Conservation (phyloP, 2,329 filamentous ascomycete species). For the Fusarium hostae region DNA sequence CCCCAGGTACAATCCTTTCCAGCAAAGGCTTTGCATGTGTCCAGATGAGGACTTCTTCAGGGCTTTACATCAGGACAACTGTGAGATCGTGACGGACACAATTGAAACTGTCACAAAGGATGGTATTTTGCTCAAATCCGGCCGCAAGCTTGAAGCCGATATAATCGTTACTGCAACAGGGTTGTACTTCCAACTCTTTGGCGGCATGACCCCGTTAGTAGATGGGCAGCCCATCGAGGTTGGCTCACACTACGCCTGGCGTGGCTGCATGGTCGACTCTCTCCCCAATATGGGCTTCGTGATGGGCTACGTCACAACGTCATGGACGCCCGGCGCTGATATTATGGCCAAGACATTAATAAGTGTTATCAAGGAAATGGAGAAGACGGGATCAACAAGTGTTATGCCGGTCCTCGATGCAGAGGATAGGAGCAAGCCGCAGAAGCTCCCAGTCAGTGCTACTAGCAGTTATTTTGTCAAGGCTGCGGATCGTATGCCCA, state of each 20-base stretch:
- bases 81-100: slow-evolving; percentile 61
- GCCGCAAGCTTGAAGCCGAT: slow-evolving; percentile 67
- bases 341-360: slow-evolving; percentile 58
- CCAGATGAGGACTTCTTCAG: slow-evolving; percentile 68
- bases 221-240: slow-evolving; percentile 64
- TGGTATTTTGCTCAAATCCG: slow-evolving; percentile 60
- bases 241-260: slow-evolving; percentile 68
- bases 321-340: slow-evolving; percentile 76
- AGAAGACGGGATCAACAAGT: slow-evolving; percentile 55
- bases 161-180: slow-evolving; percentile 78
- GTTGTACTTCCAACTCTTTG: slow-evolving; percentile 67
- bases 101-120: slow-evolving; percentile 62
- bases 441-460: slow-evolving; percentile 42
- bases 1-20: slow-evolving; percentile 73
- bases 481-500: slow-evolving; percentile 51
- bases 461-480: slow-evolving; percentile 52
- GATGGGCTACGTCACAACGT: slow-evolving; percentile 72
- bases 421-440: slow-evolving; percentile 40
- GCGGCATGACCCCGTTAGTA: slow-evolving; percentile 62
- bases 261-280: slow-evolving; percentile 72
- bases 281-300: slow-evolving; percentile 72
- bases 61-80: slow-evolving; percentile 57
- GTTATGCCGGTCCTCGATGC: slow-evolving; percentile 57
- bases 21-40: slow-evolving; percentile 79
- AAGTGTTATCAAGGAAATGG: slow-evolving; percentile 65